Conservation (phyloP, 331 rosid genomes). For the Ulmus americana region DNA sequence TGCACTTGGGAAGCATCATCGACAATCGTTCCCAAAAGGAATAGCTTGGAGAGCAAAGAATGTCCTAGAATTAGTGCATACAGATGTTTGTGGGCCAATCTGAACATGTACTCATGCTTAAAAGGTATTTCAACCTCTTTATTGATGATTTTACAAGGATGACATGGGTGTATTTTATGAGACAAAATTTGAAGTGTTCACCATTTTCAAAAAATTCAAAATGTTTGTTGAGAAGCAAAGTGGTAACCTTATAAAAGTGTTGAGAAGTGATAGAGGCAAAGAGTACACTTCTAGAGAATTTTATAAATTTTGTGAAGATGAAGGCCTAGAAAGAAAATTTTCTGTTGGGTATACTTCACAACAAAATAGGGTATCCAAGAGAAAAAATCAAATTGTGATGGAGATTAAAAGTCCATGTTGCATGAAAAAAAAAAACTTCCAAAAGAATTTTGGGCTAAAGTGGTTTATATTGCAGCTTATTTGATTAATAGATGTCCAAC, state of each 20-base stretch:
- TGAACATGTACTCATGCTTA: background rate
- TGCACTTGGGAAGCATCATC: conserved; percentile 2
- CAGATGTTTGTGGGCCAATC: background rate
- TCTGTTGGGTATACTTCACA: background rate
- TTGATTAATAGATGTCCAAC: background rate
- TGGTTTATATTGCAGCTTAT: background rate
- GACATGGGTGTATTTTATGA: background rate
- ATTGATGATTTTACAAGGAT: conserved; percentile 6
- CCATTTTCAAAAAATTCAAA: conserved; percentile 4
- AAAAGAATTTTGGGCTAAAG: background rate
- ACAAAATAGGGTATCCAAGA: conserved; percentile 9
- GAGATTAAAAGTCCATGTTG: conserved; percentile 10
- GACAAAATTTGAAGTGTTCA: background rate
- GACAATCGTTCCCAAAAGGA: background rate
- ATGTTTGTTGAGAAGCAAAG: background rate
- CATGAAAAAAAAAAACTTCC: background rate
- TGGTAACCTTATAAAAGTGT: background rate
- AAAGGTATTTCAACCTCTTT: background rate
- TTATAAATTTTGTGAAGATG: conserved; percentile 4
- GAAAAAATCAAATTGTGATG: background rate
- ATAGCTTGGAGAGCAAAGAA: background rate
- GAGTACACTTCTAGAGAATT: conserved; percentile 14
- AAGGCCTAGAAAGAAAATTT: background rate
- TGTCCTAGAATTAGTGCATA: background rate
- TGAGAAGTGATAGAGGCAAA: background rate